Evolutionary conservation across 495 filamentous ascomycete genomes (phyloP).

Genomic region (Penicillium egyptiacum): DNA sequence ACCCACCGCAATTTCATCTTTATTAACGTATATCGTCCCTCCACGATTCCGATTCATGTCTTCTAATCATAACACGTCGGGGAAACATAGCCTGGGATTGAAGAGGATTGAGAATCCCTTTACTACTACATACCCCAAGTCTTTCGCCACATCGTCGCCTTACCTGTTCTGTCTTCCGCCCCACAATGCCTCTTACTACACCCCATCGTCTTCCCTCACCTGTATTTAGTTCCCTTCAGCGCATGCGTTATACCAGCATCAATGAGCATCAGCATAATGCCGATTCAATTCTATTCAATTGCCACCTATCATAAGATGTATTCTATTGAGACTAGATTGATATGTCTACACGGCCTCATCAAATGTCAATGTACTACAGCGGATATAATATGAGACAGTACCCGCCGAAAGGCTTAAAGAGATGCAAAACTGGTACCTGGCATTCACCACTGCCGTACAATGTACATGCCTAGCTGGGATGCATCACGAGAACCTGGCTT

Average conservation of each 20-base stretch:
- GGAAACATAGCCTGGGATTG: conserved; percentile 4
- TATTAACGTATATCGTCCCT: conserved; percentile 6
- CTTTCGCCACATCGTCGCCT: conserved; percentile 7
- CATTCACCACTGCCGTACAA: no score
- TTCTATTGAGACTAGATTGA: background rate
- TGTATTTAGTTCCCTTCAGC: conserved; percentile 37
- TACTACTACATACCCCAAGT: conserved; percentile 3
- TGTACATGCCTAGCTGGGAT: no score
- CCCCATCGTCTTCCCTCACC: conserved; percentile 11
- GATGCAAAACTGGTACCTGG: no score
- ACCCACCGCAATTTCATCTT: background rate
- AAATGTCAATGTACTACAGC: background rate
- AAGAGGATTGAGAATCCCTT: conserved; percentile 3
- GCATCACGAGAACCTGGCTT: no score
- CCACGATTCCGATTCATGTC: conserved; percentile 7
- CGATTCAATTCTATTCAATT: conserved; percentile 17
- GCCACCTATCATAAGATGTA: background rate
- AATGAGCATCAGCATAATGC: conserved; percentile 35
- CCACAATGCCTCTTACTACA: conserved; percentile 7
- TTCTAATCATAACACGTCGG: conserved; percentile 8
- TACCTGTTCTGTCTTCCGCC: conserved; percentile 12
- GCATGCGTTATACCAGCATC: conserved; percentile 36
- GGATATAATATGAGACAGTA: background rate
- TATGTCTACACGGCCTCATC: background rate
- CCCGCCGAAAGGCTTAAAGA: background rate